phyloP scores from a whole-genome alignment of 495 filamentous ascomycete species.

The Penicillium waksmanii region DNA sequence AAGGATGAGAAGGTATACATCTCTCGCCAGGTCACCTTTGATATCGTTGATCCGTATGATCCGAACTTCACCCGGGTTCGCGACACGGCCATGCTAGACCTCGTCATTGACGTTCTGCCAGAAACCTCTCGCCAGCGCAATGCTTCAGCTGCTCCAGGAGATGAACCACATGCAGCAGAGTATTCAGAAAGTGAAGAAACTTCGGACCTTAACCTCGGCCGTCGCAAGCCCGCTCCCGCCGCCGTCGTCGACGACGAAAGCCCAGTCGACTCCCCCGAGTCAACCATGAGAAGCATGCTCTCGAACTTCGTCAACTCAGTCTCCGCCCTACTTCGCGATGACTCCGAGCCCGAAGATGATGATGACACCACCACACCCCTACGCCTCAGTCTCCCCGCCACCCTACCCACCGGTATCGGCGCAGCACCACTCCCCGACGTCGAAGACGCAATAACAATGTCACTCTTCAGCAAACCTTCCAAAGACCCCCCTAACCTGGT shows the following conservation, averaged over 20 bases:
- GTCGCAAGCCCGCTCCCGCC: conserved; percentile 22
- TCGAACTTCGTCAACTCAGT: conserved; percentile 62
- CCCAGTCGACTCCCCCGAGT: conserved; percentile 43
- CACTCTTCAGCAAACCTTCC: conserved; percentile 41
- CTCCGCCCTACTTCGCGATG: conserved; percentile 55
- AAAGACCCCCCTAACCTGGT: conserved; percentile 62
- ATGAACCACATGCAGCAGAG: conserved; percentile 32
- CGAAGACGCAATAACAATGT: conserved; percentile 55
- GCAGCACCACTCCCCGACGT: conserved; percentile 74
- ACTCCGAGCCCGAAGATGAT: conserved; percentile 25
- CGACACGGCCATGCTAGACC: conserved; percentile 71
- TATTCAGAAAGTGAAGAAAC: conserved; percentile 22
- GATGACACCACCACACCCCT: conserved; percentile 21
- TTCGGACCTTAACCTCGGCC: conserved; percentile 20
- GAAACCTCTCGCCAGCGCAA: conserved; percentile 42
- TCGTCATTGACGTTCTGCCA: conserved; percentile 64
- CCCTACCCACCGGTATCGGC: conserved; percentile 73
- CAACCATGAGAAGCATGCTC: conserved; percentile 54
- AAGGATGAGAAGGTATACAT: conserved; percentile 90
- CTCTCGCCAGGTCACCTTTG: conserved; percentile 71
- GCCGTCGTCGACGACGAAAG: conserved; percentile 22
- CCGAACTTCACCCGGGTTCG: conserved; percentile 80
- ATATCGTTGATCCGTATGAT: conserved; percentile 71
- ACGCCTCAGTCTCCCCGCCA: conserved; percentile 63
- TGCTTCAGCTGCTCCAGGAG: conserved; percentile 41